Evolutionary conservation across 257 asterid species (phyloP), one percentile per base, ranked within the genome.

Genomic region (Solanum megistacrolobum): DNA sequence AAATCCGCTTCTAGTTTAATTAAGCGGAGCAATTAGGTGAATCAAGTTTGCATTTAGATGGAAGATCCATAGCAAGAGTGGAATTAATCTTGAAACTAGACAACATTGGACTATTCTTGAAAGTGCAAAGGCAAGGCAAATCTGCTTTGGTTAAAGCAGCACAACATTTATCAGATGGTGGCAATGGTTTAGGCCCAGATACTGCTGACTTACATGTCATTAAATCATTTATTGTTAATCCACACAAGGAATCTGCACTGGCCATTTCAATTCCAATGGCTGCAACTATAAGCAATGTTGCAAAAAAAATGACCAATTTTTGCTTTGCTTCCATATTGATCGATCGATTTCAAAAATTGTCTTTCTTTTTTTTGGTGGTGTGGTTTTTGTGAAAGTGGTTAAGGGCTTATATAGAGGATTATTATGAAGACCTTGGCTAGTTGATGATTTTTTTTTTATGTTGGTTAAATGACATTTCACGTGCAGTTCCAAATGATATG

Each of bases 191-290:
- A 23, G 88, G 75, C 3, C 71, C 69, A 21, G 52, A 78, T 55
- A 87, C 36, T 21, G 91, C 89, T 31, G 88, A 23, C 43, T 89
- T 87, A 35, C 91, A 89, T 1, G 89, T 12, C 88, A 89, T 46
- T 65, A 89, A 38, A 23, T 89, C 88, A 41, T 27, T 65, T 6
- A 84, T 20, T 72, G 74, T 83, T 69, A 89, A 72, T 13, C 91
- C 89, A 46, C 91, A 89, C 1, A 29, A 18, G 10, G 43, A 5
- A 21, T 31, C 52, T 23, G 75, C 87, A 11, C 12, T n/a, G 10
- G 35, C 62, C 84, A 52, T 55, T 10, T 71, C 88, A 13, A n/a
- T 23, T 68, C 83, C 65, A 5, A 39, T 82, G 71, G 85, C 41
- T 41, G 86, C 83, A 20, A 86, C 46, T 34, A 89, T 29, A 18